Conservation (phyloP, 495 filamentous ascomycete species). For the Aspergillus coremiiformis region DNA sequence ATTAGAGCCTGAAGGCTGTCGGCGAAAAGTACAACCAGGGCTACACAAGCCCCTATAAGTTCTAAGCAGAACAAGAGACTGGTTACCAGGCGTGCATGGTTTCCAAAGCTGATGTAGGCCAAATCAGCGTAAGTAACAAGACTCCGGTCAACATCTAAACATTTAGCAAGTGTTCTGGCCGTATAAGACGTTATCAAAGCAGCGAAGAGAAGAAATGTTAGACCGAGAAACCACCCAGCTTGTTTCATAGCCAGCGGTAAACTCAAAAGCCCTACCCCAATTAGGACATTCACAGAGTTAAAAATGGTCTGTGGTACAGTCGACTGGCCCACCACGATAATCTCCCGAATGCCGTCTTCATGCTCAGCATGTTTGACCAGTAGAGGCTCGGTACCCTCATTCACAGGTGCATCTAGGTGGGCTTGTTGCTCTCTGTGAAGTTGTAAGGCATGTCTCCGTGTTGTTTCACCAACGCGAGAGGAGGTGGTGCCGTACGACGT, state of each 20-base stretch:
- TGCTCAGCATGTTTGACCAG: slow-evolving; percentile 77
- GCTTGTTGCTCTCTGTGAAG: slow-evolving; percentile 66
- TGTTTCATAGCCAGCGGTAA: slow-evolving; percentile 86
- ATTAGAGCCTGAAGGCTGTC: slow-evolving; percentile 79
- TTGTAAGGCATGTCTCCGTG: slow-evolving; percentile 63
- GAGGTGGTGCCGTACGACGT: slow-evolving; percentile 72
- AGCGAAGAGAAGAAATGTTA: slow-evolving; percentile 64
- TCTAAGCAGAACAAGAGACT: slow-evolving; percentile 85
- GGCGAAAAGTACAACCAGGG: slow-evolving; percentile 86
- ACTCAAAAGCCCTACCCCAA: slow-evolving; percentile 84
- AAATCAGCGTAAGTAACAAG: slow-evolving; percentile 87
- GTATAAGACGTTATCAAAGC: slow-evolving; percentile 78
- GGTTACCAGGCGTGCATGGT: slow-evolving; percentile 67
- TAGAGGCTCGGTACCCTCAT: slow-evolving; percentile 69
- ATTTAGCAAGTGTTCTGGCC: slow-evolving; percentile 77
- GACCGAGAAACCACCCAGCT: slow-evolving; percentile 82
- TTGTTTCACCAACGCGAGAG: slow-evolving; percentile 58
- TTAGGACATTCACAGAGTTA: slow-evolving; percentile 92
- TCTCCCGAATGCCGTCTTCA: slow-evolving; percentile 77
- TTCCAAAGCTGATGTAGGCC: slow-evolving; percentile 88
- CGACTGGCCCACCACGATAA: slow-evolving; percentile 80
- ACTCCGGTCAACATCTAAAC: slow-evolving; percentile 76
- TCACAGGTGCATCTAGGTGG: slow-evolving; percentile 32
- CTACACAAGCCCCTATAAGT: slow-evolving; percentile 81
- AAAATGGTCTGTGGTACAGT: slow-evolving; percentile 94